Base-by-base conservation (phyloP, 1,284 basidiomycete species). In the Ustilago crameri region DNA sequence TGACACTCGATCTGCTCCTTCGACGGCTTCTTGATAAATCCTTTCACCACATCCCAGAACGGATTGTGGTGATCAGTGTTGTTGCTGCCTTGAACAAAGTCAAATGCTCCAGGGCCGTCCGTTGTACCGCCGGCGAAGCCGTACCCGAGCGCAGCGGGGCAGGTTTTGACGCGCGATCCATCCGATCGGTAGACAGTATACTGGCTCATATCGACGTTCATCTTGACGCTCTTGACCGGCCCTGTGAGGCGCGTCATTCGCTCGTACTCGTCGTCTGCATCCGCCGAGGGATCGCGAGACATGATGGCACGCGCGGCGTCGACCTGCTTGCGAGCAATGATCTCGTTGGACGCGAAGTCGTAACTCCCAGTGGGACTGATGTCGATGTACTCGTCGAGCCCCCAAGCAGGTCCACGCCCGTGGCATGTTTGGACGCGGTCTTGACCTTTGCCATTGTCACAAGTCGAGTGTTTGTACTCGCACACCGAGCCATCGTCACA, bases 31-130 rank as follows among this genome's bases (percentile, higher is more conserved):
- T 90, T 92, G 51, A 93, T 82, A n/a, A 86, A 87, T 68, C 87
- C 88, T 87, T 69, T 51, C 61, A 71, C 90, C 35, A 91, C 75
- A 76, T 92, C 87, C 91, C 91, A 93, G 82, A 93, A 91, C 0
- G 90, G 90, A 79, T 93, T 92, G 83, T 90, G 90, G 56, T 63
- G 62, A 47, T 77, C 75, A 15, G 89, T 88, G 9, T 87, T 86
- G 80, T 92, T 92, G 68, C 88, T 86, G 3, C 91, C 91, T 84
- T 93, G 91, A 27, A 89, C 84, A 75, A 93, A 93, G 80, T 92
- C 91, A 69, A 92, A 90, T 0, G 89, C 88, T 15, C 92, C 91
- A 0, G 92, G 91, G 0, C 92, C 91, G 60, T 77, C 91, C 88
- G 91, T 91, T 22, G 91, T 92, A 73, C 91, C 91, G 50, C 90